phyloP scores from a whole-genome alignment of 2,329 filamentous ascomycete species.

The Ceratocystis papillata region DNA sequence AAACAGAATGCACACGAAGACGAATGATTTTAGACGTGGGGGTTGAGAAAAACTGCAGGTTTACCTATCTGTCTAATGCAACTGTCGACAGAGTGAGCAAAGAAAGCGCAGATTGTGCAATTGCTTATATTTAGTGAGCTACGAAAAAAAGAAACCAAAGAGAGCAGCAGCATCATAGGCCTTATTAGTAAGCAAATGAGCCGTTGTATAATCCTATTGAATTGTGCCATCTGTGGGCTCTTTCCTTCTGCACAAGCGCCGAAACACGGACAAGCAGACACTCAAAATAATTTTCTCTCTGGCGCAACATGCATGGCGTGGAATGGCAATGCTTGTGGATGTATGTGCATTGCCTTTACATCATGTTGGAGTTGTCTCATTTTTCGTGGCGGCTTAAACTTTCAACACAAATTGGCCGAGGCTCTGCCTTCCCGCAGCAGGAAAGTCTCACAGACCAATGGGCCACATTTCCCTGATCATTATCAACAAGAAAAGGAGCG shows the following conservation, averaged over 20 bases:
- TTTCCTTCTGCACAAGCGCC: neutral
- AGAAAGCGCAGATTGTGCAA: too few species aligned
- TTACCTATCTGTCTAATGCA: too few species aligned
- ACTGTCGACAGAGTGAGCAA: too few species aligned
- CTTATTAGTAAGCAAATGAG: neutral
- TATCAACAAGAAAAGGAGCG: neutral
- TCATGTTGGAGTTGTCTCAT: slow-evolving; percentile 6
- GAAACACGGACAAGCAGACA: neutral
- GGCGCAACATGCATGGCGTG: slow-evolving; percentile 1
- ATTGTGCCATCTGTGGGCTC: neutral
- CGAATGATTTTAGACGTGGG: neutral
- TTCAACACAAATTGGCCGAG: slow-evolving; percentile 8
- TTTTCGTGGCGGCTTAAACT: neutral
- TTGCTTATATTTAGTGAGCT: too few species aligned
- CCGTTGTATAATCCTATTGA: neutral
- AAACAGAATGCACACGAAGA: neutral
- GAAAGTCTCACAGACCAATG: neutral
- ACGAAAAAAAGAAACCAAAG: too few species aligned
- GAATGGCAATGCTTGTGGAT: neutral
- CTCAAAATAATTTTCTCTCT: neutral
- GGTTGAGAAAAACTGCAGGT: neutral
- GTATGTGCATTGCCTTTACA: neutral
- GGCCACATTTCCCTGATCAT: neutral
- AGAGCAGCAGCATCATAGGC: too few species aligned
- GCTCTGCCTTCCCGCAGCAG: neutral